These are phyloP conservation scores for Boletus albobrunnescens DNA, from an alignment of 1,284 basidiomycete species.

Conservation along the genomic window DNA sequence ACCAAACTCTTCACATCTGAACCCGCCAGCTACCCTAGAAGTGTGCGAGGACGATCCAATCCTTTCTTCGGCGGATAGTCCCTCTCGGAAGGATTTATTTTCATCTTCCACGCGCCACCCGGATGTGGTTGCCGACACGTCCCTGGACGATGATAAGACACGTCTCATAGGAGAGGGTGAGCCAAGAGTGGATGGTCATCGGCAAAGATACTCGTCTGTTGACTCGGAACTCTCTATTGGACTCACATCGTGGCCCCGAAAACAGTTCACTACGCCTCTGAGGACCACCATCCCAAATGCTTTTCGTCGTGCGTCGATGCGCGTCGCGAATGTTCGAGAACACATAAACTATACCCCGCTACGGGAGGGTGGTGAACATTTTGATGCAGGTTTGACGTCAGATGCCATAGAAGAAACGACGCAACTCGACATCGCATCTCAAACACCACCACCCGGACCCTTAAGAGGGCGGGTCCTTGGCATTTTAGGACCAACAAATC, in stretches of 20 bases:
- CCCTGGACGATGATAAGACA: constrained; percentile 53
- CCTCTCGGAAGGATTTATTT: constrained; percentile 9
- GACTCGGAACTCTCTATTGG: constrained; percentile 42
- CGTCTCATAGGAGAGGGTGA: constrained; percentile 48
- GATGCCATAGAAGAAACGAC: constrained; percentile 27
- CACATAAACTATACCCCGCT: constrained; percentile 57
- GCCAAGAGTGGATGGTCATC: constrained; percentile 22
- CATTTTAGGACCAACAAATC: constrained; percentile 68
- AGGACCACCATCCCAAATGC: constrained; percentile 59
- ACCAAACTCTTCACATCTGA: constrained; percentile 43
- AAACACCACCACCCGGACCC: constrained; percentile 39
- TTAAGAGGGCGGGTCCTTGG: constrained; percentile 82
- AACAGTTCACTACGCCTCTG: constrained; percentile 44
- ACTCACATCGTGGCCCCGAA: constrained; percentile 38
- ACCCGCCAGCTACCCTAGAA: constrained; percentile 21
- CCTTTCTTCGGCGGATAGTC: constrained; percentile 36
- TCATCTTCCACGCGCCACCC: constrained; percentile 40
- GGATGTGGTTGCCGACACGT: constrained; percentile 37
- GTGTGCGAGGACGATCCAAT: constrained; percentile 43
- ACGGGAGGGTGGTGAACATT: constrained; percentile 46
- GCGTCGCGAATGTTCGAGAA: constrained; percentile 80
- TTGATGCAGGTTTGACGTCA: constrained; percentile 10
- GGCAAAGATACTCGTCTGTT: constrained; percentile 21
- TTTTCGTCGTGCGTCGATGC: constrained; percentile 68
- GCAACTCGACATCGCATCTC: constrained; percentile 23